These are phyloP conservation scores for Jamesozyma piceae DNA, from an alignment of 805 yeast species.

Conservation along the genomic window DNA sequence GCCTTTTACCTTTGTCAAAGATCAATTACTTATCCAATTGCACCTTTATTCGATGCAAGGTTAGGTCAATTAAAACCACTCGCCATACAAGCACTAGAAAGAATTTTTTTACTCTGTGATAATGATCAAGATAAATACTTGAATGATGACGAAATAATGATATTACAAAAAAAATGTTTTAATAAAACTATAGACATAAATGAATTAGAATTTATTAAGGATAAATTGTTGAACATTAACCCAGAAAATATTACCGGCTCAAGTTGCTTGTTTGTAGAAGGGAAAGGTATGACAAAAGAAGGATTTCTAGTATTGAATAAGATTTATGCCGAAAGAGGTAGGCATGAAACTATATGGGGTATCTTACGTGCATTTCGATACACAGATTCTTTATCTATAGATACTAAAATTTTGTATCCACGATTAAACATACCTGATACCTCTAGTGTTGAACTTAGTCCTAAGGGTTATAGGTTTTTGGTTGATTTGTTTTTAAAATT, in stretches of 20 bases:
- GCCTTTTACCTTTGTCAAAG: conserved; percentile 81
- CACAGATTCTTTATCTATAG: conserved; percentile 81
- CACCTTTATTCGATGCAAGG: conserved; percentile 89
- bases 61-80: conserved; percentile 72
- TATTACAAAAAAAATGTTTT: conserved; percentile 69
- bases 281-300: conserved; percentile 52
- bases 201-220: conserved; percentile 39
- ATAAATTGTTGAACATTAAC: conserved; percentile 19
- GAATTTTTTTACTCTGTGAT: conserved; percentile 81
- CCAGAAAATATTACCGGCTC: conserved; percentile 13
- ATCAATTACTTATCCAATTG: conserved; percentile 84
- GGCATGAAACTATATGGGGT: conserved; percentile 98
- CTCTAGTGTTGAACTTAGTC: conserved; percentile 84
- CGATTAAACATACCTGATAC: conserved; percentile 60
- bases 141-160: conserved; percentile 58
- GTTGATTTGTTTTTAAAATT: conserved; percentile 83
- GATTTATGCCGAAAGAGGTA: conserved; percentile 78
- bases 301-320: conserved; percentile 76
- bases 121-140: conserved; percentile 82
- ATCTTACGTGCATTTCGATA: conserved; percentile 80
- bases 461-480: conserved; percentile 81
- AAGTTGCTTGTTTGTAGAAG: conserved; percentile 27
- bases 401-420: conserved; percentile 73
- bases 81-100: conserved; percentile 62
- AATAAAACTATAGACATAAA: conserved; percentile 44